phyloP scores from a whole-genome alignment of 441 rosid species.

The Erysimum pusillum region DNA sequence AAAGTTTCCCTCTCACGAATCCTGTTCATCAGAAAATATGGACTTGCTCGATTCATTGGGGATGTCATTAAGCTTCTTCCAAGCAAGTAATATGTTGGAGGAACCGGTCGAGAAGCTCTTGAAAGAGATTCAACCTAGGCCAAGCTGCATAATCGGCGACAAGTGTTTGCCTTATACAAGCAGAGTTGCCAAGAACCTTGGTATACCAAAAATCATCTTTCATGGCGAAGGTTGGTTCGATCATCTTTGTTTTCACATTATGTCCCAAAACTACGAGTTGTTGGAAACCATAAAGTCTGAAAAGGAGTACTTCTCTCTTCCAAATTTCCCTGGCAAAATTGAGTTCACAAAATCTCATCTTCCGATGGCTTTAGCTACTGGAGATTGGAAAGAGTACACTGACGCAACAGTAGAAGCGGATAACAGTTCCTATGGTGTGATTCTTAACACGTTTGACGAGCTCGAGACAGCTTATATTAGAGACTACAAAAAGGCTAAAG shows the following conservation, averaged over 20 bases:
- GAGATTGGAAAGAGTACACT: conserved; percentile 32
- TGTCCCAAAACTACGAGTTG: conserved; percentile 40
- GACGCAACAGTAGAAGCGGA: conserved; percentile 17
- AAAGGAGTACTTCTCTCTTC: conserved; percentile 54
- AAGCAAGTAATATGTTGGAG: no score
- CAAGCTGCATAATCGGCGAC: no score
- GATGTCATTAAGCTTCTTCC: no score
- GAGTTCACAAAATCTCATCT: conserved; percentile 55
- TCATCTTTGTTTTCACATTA: conserved; percentile 38
- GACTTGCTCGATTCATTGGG: no score
- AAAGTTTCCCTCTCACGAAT: no score
- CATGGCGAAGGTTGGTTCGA: conserved; percentile 54
- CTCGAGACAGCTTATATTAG: conserved; percentile 47
- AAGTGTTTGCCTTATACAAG: neutral
- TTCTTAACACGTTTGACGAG: conserved; percentile 51
- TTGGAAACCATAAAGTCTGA: conserved; percentile 30
- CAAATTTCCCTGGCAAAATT: conserved; percentile 55
- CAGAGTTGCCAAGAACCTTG: conserved; percentile 46
- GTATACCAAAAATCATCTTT: conserved; percentile 52
- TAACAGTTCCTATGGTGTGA: conserved; percentile 38
- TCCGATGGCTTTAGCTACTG: conserved; percentile 28
- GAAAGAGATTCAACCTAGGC: no score
- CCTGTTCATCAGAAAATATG: no score
- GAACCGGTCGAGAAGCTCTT: no score
- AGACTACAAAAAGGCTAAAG: conserved; percentile 32